Conservation (phyloP, 176 grass and related monocot species). For the Rhynchospora tenuis region DNA sequence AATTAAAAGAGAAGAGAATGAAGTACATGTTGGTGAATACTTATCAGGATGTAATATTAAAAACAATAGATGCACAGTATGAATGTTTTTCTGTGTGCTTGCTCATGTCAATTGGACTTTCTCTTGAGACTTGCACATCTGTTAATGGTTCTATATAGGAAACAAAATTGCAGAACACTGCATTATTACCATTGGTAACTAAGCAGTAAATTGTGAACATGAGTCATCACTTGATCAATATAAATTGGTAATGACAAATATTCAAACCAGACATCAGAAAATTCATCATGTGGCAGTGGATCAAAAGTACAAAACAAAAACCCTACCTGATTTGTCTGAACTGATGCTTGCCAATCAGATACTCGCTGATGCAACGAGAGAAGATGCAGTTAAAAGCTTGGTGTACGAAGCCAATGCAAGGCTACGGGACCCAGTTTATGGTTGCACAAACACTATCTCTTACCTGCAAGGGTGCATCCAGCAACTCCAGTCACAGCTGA, state of each 20-base stretch:
- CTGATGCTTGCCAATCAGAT: constrained; percentile 1
- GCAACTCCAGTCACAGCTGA: constrained; percentile 29
- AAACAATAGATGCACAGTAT: not conserved
- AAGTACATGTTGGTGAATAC: not conserved
- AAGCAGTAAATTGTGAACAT: not conserved
- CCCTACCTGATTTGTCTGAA: not conserved
- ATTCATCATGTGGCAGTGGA: not conserved
- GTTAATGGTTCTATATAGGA: not conserved
- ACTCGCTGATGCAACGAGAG: constrained; percentile 23
- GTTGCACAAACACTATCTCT: constrained; percentile 19
- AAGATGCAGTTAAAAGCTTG: constrained; percentile 39
- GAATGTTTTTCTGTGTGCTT: not conserved
- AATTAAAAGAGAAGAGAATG: not conserved
- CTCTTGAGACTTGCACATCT: not conserved
- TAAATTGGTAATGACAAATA: not conserved
- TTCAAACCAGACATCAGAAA: not conserved
- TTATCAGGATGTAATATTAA: not conserved
- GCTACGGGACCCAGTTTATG: constrained; percentile 33
- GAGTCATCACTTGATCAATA: not conserved
- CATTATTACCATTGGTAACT: not conserved
- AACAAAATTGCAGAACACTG: not conserved
- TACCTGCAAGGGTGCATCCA: constrained; percentile 30
- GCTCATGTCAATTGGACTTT: not conserved
- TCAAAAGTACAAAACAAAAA: not conserved
- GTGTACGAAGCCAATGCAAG: constrained; percentile 37